Conservation (phyloP, 805 yeast genomes). For the Torulaspora delbrueckii region DNA sequence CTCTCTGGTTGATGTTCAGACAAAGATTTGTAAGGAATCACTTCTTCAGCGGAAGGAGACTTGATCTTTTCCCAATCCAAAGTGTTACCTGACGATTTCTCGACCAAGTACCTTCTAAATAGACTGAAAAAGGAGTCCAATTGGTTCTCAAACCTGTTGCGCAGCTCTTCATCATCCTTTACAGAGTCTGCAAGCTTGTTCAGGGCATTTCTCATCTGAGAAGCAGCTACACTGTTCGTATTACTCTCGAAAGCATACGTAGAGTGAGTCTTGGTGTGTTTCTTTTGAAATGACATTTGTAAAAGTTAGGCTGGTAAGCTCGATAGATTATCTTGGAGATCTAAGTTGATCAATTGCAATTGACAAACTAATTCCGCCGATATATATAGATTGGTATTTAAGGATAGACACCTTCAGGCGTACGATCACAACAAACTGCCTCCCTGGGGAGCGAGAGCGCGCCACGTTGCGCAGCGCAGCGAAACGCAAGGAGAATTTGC, state of each 20-base stretch:
- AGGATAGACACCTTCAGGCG: background rate
- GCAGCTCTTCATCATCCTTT: slow-evolving; percentile 41
- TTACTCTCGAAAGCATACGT: slow-evolving; percentile 84
- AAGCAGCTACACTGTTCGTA: slow-evolving; percentile 91
- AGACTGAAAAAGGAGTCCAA: slow-evolving; percentile 93
- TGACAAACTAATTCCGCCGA: background rate
- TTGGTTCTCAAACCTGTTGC: slow-evolving; percentile 70
- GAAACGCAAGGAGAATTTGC: background rate
- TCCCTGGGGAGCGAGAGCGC: background rate
- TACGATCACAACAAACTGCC: background rate
- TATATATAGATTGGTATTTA: background rate
- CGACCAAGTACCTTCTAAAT: slow-evolving; percentile 86
- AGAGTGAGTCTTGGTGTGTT: slow-evolving; percentile 40
- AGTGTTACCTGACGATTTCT: slow-evolving; percentile 79
- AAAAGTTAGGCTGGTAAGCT: background rate
- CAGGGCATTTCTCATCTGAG: slow-evolving; percentile 95
- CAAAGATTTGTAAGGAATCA: slow-evolving; percentile 58
- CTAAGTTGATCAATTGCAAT: background rate
- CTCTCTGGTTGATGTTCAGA: slow-evolving; percentile 29
- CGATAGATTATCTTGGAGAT: background rate
- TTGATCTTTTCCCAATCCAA: slow-evolving; percentile 94
- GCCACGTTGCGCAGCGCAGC: slow-evolving; percentile 1
- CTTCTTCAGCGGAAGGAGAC: slow-evolving; percentile 87
- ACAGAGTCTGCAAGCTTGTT: slow-evolving; percentile 86
- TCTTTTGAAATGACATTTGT: slow-evolving; percentile 30